Evolutionary conservation across 1,284 basidiomycete genomes (phyloP), one percentile per base, ranked within the genome.

Genomic region (Gymnopus androsaceus): DNA sequence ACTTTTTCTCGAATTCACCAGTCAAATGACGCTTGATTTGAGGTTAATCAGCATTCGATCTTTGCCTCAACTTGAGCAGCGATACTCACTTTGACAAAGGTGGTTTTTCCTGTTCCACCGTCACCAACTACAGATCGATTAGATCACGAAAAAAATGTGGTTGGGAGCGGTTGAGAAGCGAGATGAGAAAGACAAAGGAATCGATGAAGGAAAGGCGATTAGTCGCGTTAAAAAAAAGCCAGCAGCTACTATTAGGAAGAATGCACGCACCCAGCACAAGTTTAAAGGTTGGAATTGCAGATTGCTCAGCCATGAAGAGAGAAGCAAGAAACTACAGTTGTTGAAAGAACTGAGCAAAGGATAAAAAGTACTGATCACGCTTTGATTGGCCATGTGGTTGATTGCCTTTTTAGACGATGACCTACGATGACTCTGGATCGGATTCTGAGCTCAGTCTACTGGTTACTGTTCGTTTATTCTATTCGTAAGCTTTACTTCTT

Each of bases 1-100:
- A 99, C 79, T 99, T 99, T 86, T 99, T 99, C 81, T 99, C 97
- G 75, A 99, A 99, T 85, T 99, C 97, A 73, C 93, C 95, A 64
- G 96, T 98, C 86, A 98, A 87, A 79, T 99, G 96, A 75, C 95
- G 94, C 94, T 94, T 69, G 40, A 65, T 62, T 64, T 65, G n/a
- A 57, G 47, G 49, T 49, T 67, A 76, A 87, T 89, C 83, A 87
- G 78, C 59, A 75, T 67, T 66, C 75, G 81, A 87, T 87, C 79
- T 66, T 59, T 60, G 59, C 59, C 52, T 27, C 55, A 60, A 59
- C 61, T 54, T 58, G 53, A 54, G 25, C 19, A 9, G 19, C 15
- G 42, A 15, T n/a, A 63, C 79, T 60, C 68, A 92, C 92, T 84
- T 97, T 97, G 80, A 98, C 94, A 74, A 98, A 97, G 59, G 95